phyloP scores from a whole-genome alignment of 768 basidiomycete species.

The Podaxis sp. region DNA sequence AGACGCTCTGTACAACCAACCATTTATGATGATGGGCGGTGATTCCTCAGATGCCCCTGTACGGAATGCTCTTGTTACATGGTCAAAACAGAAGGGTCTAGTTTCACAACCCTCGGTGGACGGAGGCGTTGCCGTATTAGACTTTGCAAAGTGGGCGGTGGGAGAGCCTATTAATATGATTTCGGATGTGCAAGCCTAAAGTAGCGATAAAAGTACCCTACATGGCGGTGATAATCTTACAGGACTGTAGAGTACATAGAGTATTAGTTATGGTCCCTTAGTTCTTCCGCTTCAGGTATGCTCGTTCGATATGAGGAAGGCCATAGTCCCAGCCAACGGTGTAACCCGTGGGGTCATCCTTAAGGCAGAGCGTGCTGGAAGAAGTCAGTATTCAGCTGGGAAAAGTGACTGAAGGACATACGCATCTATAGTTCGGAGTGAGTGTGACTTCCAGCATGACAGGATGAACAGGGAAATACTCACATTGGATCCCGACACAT shows the following conservation, averaged over 20 bases:
- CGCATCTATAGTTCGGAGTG: conserved; percentile 30
- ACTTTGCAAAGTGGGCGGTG: conserved; percentile 64
- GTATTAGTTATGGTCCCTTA: background rate
- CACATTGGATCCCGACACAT: conserved; percentile 50
- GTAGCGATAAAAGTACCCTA: background rate
- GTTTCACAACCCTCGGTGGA: conserved; percentile 23
- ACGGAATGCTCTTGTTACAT: conserved; percentile 41
- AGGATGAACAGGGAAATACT: conserved; percentile 14
- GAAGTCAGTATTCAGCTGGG: background rate
- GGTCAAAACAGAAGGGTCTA: conserved; percentile 50
- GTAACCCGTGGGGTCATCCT: conserved; percentile 52
- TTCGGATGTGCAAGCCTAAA: background rate
- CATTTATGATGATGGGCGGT: conserved; percentile 71
- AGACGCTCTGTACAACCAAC: conserved; percentile 65
- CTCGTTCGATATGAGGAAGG: conserved; percentile 43
- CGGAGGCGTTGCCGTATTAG: conserved; percentile 41
- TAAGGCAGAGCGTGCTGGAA: conserved; percentile 52
- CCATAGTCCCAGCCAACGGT: conserved; percentile 35
- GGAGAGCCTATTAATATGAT: conserved; percentile 33
- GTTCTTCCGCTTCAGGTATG: conserved; percentile 18
- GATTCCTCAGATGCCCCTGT: conserved; percentile 39
- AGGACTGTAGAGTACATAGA: background rate
- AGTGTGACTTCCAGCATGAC: conserved; percentile 7
- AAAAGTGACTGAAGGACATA: conserved; percentile 26
- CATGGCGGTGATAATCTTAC: background rate